Conservation (phyloP, 441 rosid genomes). For the Euphorbia schlechtendalii region DNA sequence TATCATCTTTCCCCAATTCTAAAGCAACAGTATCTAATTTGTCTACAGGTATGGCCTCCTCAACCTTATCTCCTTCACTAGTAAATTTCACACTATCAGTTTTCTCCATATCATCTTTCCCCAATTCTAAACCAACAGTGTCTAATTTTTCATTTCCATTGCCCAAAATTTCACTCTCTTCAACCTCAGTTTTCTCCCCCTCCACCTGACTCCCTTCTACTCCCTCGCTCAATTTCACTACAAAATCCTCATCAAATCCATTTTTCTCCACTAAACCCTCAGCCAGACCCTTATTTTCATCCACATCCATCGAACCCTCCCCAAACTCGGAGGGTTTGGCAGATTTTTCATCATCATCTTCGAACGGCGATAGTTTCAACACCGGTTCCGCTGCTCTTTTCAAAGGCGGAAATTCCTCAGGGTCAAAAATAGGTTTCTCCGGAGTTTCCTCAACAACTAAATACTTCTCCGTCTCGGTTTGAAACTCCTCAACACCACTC, state of each 20-base stretch:
- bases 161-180: slow-evolving; percentile 4
- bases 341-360: slow-evolving; percentile 23
- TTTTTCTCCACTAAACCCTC: slow-evolving; percentile 25
- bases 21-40: too few relatives aligned
- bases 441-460: not conserved
- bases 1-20: slow-evolving; percentile 20
- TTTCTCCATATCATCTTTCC: slow-evolving; percentile 22
- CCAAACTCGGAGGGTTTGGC: slow-evolving; percentile 15
- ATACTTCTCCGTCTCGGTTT: slow-evolving; percentile 25
- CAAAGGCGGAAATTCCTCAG: slow-evolving; percentile 21
- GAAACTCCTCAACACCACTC: slow-evolving; percentile 36
- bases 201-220: slow-evolving; percentile 16
- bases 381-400: slow-evolving; percentile 24
- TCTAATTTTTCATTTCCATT: slow-evolving; percentile 20
- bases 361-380: slow-evolving; percentile 17
- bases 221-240: slow-evolving; percentile 16
- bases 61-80: too few relatives aligned
- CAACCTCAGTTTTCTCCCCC: slow-evolving; percentile 21
- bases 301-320: slow-evolving; percentile 20
- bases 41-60: not conserved
- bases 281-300: slow-evolving; percentile 19
- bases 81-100: slow-evolving; percentile 28
- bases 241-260: slow-evolving; percentile 27
- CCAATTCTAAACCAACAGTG: slow-evolving; percentile 15
- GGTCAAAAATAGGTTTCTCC: slow-evolving; percentile 18